Percentiles rank a stretch among this genome's conserved stretches.
Conservation (phyloP, 306 rosid species). For the Prunus armeniaca region DNA sequence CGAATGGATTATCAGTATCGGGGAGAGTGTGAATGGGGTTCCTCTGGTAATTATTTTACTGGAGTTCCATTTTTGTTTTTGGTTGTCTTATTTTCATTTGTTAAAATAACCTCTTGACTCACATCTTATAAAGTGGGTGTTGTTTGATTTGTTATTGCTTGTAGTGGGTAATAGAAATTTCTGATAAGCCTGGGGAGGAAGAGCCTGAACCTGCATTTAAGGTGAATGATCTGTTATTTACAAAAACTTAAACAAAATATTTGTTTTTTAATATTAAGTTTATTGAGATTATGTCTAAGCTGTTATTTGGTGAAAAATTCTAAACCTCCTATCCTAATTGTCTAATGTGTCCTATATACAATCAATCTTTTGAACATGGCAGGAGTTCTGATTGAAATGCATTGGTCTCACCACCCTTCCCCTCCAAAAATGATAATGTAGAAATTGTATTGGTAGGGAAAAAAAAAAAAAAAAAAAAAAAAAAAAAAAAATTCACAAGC, state of each 20-base stretch:
- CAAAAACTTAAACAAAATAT: not conserved
- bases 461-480: not conserved
- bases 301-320: not conserved
- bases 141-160: slow-evolving; percentile 18
- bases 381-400: not conserved
- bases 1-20: slow-evolving; percentile 74
- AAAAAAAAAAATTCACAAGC: not conserved
- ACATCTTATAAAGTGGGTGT: slow-evolving; percentile 17
- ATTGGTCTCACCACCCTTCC: too few relatives aligned
- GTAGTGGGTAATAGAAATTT: slow-evolving; percentile 96
- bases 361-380: not conserved
- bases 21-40: slow-evolving; percentile 82
- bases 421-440: not conserved
- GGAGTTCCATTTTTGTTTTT: slow-evolving; percentile 10
- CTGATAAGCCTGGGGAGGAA: slow-evolving; percentile 89
- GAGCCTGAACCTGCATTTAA: slow-evolving; percentile 94
- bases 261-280: not conserved
- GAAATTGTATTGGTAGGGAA: not conserved
- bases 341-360: not conserved
- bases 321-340: not conserved
- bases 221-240: slow-evolving; percentile 47
- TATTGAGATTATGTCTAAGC: not conserved
- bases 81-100: not conserved
- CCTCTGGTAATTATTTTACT: slow-evolving; percentile 71
- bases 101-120: not conserved